Conservation (phyloP, 805 yeast genomes). For the Diddensiella caesifluorescens region DNA sequence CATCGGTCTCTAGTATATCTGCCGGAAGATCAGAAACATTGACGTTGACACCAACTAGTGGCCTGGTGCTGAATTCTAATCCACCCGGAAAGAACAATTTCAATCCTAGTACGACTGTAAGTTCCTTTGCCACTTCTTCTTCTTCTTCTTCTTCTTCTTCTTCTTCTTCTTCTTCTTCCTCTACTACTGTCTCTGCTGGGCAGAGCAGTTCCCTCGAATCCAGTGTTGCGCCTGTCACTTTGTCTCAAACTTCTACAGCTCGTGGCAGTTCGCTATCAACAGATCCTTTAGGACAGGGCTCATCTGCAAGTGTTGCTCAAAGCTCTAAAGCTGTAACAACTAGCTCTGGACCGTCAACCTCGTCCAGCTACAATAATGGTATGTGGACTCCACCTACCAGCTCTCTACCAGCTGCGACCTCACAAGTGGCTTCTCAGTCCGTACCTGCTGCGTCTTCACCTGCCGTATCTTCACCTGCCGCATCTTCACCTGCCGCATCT, state of each 20-base stretch:
- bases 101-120: background rate
- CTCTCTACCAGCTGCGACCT: background rate
- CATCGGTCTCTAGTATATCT: background rate
- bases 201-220: no score
- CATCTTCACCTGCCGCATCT: constrained; percentile 3
- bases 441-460: constrained; percentile 2
- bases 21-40: no score
- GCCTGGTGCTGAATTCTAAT: background rate
- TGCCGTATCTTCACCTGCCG: constrained; percentile 4
- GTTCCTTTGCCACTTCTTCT: constrained; percentile 2
- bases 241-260: background rate
- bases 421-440: background rate
- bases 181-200: constrained; percentile 6
- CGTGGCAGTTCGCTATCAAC: background rate
- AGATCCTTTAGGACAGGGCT: background rate
- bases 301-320: no score
- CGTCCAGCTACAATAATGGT: no score
- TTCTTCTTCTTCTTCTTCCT: constrained; percentile 3
- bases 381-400: background rate
- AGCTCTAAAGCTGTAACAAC: no score
- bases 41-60: constrained; percentile 1
- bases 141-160: constrained; percentile 3
- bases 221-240: background rate
- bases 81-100: background rate
- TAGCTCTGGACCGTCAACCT: no score